phyloP scores from a whole-genome alignment of 2,329 filamentous ascomycete genomes.

The Penicillium frequentans region DNA sequence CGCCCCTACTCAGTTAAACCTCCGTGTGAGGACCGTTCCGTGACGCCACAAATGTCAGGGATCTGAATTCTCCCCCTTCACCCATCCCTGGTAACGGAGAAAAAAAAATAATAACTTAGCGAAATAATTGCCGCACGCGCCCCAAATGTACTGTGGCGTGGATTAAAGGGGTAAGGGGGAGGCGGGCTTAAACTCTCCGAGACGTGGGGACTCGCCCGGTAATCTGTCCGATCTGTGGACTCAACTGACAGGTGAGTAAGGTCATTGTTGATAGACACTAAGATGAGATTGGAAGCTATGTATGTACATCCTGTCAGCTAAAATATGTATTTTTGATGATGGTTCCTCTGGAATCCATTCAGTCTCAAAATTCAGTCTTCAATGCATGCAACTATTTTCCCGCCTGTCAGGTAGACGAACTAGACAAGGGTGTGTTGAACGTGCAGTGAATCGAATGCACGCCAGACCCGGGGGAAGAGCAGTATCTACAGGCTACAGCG shows the following conservation, averaged over 20 bases:
- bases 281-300: not conserved
- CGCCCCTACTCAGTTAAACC: constrained; percentile 18
- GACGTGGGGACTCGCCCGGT: constrained; percentile 20
- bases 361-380: not conserved
- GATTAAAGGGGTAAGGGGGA: constrained; percentile 12
- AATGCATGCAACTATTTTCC: not conserved
- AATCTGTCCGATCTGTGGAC: constrained; percentile 29
- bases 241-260: constrained; percentile 18
- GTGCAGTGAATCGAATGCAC: not conserved
- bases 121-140: constrained; percentile 7
- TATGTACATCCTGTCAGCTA: too few species aligned
- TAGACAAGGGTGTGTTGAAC: not conserved
- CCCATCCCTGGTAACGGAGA: not conserved
- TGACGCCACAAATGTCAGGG: constrained; percentile 15
- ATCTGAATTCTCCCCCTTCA: constrained; percentile 1
- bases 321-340: not conserved
- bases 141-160: constrained; percentile 11
- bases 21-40: constrained; percentile 18
- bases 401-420: constrained; percentile 8
- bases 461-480: constrained; percentile 3
- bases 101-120: not conserved
- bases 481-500: not conserved
- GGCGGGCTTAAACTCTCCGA: constrained; percentile 17
- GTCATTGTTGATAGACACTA: not conserved
- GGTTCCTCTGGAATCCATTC: not conserved